Percentiles rank a stretch among this genome's conserved stretches.
Evolutionary conservation across 495 filamentous ascomycete species (phyloP).

Genomic region (Penicillium herquei): DNA sequence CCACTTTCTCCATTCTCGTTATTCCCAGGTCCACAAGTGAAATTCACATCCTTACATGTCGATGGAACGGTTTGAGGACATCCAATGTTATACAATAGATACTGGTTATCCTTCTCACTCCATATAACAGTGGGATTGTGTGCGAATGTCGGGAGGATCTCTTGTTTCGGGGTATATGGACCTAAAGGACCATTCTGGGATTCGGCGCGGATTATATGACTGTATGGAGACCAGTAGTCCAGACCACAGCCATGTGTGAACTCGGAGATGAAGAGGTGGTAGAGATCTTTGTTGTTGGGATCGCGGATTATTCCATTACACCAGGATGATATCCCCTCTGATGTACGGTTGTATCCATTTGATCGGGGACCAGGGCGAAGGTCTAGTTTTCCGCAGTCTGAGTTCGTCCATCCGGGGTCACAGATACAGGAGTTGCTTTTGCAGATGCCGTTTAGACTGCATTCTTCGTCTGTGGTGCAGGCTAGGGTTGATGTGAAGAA

Average conservation of each 20-base stretch:
- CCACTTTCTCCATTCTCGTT: conserved; percentile 19
- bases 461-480: conserved; percentile 39
- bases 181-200: conserved; percentile 32
- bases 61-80: conserved; percentile 8
- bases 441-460: conserved; percentile 40
- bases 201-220: conserved; percentile 35
- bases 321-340: conserved; percentile 37
- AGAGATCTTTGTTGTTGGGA: conserved; percentile 21
- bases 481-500: not conserved
- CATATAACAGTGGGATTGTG: conserved; percentile 40
- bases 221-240: conserved; percentile 36
- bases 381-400: conserved; percentile 38
- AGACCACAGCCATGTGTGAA: conserved; percentile 37
- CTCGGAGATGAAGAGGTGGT: conserved; percentile 35
- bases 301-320: conserved; percentile 37
- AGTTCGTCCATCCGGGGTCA: conserved; percentile 37
- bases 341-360: conserved; percentile 36
- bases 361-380: conserved; percentile 26
- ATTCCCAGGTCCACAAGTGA: conserved; percentile 22
- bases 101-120: conserved; percentile 29
- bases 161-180: conserved; percentile 31
- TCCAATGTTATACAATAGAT: conserved; percentile 39
- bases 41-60: conserved; percentile 1
- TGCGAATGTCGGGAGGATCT: conserved; percentile 30
- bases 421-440: conserved; percentile 24